These are phyloP conservation scores for Phaseolus lunatus DNA, from an alignment of 306 rosid genomes.

Conservation along the genomic window DNA sequence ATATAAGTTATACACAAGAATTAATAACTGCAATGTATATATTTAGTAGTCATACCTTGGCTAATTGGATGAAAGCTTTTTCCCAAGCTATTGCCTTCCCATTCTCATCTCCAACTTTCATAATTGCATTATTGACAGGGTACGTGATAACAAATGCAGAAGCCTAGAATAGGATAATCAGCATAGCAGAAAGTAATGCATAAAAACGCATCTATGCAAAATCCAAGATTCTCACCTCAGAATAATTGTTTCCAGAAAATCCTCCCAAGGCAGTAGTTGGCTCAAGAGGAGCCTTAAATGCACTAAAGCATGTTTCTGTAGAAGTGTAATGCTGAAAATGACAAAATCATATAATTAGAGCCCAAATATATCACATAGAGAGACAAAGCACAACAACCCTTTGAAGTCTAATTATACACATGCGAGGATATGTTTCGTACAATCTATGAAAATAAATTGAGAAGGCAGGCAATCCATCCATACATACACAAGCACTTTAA, in stretches of 20 bases:
- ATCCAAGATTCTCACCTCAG: constrained; percentile 67
- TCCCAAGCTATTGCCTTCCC: constrained; percentile 91
- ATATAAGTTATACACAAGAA: constrained; percentile 41
- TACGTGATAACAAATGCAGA: constrained; percentile 88
- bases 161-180: constrained; percentile 69
- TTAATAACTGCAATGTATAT: constrained; percentile 33
- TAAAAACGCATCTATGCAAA: constrained; percentile 38
- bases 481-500: constrained; percentile 2
- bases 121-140: constrained; percentile 90
- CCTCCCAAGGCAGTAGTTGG: constrained; percentile 96
- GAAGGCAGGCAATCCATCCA: constrained; percentile 13
- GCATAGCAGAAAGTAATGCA: constrained; percentile 47
- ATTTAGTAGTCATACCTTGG: constrained; percentile 68
- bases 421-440: constrained; percentile 4
- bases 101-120: constrained; percentile 77
- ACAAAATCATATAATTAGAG: constrained; percentile 40
- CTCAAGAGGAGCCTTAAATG: constrained; percentile 96
- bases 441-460: neutral
- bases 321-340: constrained; percentile 80
- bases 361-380: constrained; percentile 32
- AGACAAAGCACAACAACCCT: constrained; percentile 25
- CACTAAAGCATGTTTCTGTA: constrained; percentile 94
- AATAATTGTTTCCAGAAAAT: constrained; percentile 83
- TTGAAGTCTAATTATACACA: constrained; percentile 24
- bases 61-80: constrained; percentile 81